A percentile compares a stretch with the other conserved stretches of the same genome.
Evolutionary conservation across 208 protist species (phyloP).

Genomic region (Herpetomonas samuelpessoai): DNA sequence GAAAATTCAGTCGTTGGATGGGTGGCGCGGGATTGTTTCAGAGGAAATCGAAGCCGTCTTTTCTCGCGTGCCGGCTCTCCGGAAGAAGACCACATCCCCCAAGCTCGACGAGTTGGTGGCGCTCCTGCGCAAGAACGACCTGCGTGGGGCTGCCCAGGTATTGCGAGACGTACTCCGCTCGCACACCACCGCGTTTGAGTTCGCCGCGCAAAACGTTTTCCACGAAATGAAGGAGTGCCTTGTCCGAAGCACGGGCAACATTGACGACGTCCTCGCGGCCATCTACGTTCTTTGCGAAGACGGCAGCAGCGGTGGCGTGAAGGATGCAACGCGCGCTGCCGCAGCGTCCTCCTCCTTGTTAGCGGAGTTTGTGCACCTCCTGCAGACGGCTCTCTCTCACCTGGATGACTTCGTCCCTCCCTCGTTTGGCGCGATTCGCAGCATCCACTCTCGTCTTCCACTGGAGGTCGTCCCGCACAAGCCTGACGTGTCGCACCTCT

Average conservation of each 20-base stretch:
- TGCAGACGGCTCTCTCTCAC: slow-evolving; percentile 33
- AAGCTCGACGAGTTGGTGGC: slow-evolving; percentile 33
- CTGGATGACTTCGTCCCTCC: slow-evolving; percentile 27
- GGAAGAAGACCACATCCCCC: slow-evolving; percentile 31
- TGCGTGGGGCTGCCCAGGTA: slow-evolving; percentile 31
- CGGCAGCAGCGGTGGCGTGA: not conserved
- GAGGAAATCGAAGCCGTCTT: not conserved
- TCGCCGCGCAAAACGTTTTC: slow-evolving; percentile 55
- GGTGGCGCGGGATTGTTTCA: slow-evolving; percentile 1
- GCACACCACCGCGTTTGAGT: slow-evolving; percentile 64
- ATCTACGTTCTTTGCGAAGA: slow-evolving; percentile 21
- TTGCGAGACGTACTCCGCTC: slow-evolving; percentile 38
- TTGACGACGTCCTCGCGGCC: slow-evolving; percentile 25
- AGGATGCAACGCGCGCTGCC: not conserved
- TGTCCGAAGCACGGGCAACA: slow-evolving; percentile 13
- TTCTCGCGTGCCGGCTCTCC: slow-evolving; percentile 7
- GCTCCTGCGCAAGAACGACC: slow-evolving; percentile 35
- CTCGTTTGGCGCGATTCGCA: slow-evolving; percentile 16
- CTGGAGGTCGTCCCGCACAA: slow-evolving; percentile 10
- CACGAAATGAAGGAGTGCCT: slow-evolving; percentile 23
- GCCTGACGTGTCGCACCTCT: not conserved
- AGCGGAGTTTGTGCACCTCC: slow-evolving; percentile 21
- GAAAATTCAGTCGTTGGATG: not conserved
- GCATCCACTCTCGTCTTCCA: slow-evolving; percentile 18
- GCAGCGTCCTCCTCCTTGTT: slow-evolving; percentile 11